Percentiles rank a stretch among this genome's conserved stretches.
Conservation (phyloP, 768 basidiomycete genomes). For the Russula olivacea region DNA sequence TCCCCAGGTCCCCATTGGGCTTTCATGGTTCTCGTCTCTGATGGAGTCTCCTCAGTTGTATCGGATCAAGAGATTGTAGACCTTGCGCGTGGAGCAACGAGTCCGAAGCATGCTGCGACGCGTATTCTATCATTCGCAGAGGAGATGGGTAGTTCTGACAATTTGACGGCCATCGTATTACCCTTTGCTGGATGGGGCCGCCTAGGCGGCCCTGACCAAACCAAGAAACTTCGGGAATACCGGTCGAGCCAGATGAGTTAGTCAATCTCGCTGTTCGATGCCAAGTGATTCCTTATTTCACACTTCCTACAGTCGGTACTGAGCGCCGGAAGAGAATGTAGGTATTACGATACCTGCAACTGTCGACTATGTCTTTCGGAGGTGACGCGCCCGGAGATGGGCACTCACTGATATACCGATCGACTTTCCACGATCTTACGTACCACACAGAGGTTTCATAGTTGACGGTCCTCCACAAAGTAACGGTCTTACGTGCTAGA, state of each 20-base stretch:
- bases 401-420: background rate
- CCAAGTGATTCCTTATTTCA: background rate
- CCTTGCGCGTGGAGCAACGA: constrained; percentile 62
- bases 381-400: background rate
- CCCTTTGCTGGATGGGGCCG: constrained; percentile 92
- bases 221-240: constrained; percentile 78
- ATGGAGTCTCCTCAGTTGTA: constrained; percentile 85
- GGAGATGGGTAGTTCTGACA: constrained; percentile 84
- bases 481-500: constrained; percentile 29
- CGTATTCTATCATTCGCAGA: constrained; percentile 81
- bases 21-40: constrained; percentile 83
- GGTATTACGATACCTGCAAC: background rate
- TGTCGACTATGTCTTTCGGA: background rate
- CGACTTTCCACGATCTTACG: background rate
- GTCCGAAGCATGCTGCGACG: constrained; percentile 77
- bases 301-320: constrained; percentile 44
- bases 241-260: constrained; percentile 40
- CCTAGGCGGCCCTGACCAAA: constrained; percentile 71
- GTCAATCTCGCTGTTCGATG: constrained; percentile 17
- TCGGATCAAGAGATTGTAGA: constrained; percentile 95
- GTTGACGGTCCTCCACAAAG: background rate
- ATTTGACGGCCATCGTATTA: constrained; percentile 84
- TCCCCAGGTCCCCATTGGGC: constrained; percentile 74
- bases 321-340: constrained; percentile 67
- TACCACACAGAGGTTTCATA: background rate